Base-by-base conservation (phyloP, 345 rosid genomes). In the Balakata baccata region DNA sequence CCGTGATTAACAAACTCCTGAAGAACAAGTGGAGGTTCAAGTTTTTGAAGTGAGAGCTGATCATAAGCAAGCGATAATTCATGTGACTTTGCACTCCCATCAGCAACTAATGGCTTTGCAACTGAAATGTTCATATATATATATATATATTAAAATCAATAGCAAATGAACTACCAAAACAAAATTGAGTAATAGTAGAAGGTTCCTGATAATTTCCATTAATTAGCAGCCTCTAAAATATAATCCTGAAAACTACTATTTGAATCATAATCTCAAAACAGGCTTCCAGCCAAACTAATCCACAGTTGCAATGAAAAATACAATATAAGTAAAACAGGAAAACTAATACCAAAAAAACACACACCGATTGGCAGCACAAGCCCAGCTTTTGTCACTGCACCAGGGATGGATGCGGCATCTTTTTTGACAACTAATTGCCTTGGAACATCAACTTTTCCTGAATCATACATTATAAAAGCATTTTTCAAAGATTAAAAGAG, bases 1-100 rank as follows among this genome's bases (percentile, higher is more conserved):
- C 97, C 97, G 77, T 92, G 93, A 81, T 92, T 92, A 75, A 92
- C 91, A 74, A 92, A 92, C 81, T 90, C 97, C 82, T 90, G 97
- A 63, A 92, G 92, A 67, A 92, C 93, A 59, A 90, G 88, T 0
- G 92, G 97, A 65, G 95, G 92, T 82, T 92, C 95, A 58, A 92
- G 92, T 76, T 87, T 89, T 73, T 69, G 76, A 50, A 90, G 93
- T 20, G 91, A 86, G 66, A 54, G 81, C 29, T 85, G 87, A 72
- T 89, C 91, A 74, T 85, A 90, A 46, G 93, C 93, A 61, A 90
- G 96, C 18, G 93, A 89, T 23, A 90, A 59, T 75, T 89, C 89
- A 73, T 90, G 96, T 13, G 96, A 90, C 79, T 90, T 89, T 6
- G 90, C 89, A 78, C 93, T 90, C 77, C 96, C 96, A 82, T 90